Percentiles rank a stretch among this genome's conserved stretches.
Conservation (phyloP, 805 yeast species). For the Kodamaea kaohsiungensis region DNA sequence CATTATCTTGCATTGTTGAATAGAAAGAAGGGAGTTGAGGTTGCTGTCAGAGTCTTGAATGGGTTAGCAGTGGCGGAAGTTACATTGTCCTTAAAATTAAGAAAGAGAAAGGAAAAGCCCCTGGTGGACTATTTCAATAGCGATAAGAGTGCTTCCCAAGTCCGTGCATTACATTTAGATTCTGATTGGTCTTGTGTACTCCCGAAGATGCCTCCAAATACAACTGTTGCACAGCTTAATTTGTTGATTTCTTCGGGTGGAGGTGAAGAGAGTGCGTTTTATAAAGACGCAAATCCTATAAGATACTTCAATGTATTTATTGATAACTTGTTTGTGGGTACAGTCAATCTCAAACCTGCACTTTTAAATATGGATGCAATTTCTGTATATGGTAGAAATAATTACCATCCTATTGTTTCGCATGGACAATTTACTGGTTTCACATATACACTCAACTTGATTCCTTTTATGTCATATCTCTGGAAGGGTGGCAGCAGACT, state of each 20-base stretch:
- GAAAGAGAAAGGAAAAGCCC: conserved; percentile 9
- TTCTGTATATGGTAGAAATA: conserved; percentile 15
- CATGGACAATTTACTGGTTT: conserved; percentile 28
- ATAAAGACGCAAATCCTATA: conserved; percentile 18
- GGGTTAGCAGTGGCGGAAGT: conserved; percentile 6
- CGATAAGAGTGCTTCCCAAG: conserved; percentile 4
- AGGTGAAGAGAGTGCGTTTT: conserved; percentile 23
- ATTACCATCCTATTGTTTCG: conserved; percentile 29
- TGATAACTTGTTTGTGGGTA: conserved; percentile 21
- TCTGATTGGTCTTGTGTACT: conserved; percentile 4
- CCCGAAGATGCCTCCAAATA: conserved; percentile 13
- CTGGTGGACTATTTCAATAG: conserved; percentile 8
- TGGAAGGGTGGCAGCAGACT: conserved; percentile 24
- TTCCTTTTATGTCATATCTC: conserved; percentile 27
- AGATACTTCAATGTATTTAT: conserved; percentile 28
- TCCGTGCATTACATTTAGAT: neutral
- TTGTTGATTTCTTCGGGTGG: conserved; percentile 30
- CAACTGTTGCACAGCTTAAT: conserved; percentile 24
- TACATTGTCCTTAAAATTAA: neutral
- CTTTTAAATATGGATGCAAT: conserved; percentile 25
- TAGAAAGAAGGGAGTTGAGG: conserved; percentile 1
- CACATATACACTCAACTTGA: conserved; percentile 27
- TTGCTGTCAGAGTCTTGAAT: conserved; percentile 2
- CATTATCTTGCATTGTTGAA: conserved; percentile 4
- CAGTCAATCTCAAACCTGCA: conserved; percentile 29